A percentile compares a stretch with the other conserved stretches of the same genome.
phyloP scores from a whole-genome alignment of 768 basidiomycete species.

The Kwoniella botswanensis region DNA sequence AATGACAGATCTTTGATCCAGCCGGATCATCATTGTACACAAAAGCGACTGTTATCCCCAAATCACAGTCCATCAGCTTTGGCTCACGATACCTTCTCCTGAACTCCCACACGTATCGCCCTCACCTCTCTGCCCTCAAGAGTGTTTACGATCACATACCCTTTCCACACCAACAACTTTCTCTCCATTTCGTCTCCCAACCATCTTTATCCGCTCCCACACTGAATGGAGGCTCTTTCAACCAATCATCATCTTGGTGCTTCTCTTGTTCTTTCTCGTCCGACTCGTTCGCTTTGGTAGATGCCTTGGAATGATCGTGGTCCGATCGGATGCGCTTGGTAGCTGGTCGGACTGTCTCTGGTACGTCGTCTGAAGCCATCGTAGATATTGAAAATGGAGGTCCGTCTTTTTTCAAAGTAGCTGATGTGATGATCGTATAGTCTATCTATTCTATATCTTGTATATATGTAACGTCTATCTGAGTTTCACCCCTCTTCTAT shows the following conservation, averaged over 20 bases:
- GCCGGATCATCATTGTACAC: slow-evolving; percentile 36
- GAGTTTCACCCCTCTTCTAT: no score
- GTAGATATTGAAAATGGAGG: slow-evolving; percentile 1
- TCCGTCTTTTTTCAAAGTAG: neutral
- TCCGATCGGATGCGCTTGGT: slow-evolving; percentile 45
- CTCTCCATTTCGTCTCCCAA: slow-evolving; percentile 44
- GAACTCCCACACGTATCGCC: neutral
- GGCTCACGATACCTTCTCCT: neutral
- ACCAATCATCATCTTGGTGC: slow-evolving; percentile 43
- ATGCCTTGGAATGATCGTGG: slow-evolving; percentile 43
- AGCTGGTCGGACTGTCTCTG: slow-evolving; percentile 36
- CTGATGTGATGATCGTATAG: no score
- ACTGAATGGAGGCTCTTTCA: slow-evolving; percentile 38
- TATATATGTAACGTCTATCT: no score
- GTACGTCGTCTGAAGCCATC: slow-evolving; percentile 3
- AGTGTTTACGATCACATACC: no score
- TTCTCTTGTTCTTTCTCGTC: slow-evolving; percentile 29
- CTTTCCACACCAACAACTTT: slow-evolving; percentile 52
- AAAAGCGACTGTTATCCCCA: slow-evolving; percentile 36
- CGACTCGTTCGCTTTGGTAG: slow-evolving; percentile 27
- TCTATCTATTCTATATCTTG: no score
- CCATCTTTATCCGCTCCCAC: slow-evolving; percentile 35
- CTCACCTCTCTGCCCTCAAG: slow-evolving; percentile 4
- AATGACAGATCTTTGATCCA: slow-evolving; percentile 47
- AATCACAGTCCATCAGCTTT: neutral